Evolutionary conservation across 2,329 filamentous ascomycete species (phyloP).

Genomic region (Xylaria digitata): DNA sequence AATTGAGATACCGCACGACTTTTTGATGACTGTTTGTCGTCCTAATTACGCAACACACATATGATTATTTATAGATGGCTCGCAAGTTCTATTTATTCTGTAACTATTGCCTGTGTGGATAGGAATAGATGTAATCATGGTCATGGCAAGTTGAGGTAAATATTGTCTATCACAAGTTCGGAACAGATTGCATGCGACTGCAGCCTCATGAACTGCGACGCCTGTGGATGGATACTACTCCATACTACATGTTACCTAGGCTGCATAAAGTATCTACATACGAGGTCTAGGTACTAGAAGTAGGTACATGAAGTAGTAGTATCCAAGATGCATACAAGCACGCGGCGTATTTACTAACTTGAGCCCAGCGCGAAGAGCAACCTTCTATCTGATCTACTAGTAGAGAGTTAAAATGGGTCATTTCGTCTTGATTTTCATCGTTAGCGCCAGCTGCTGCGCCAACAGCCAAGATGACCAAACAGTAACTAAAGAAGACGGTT

Average conservation of each 20-base stretch:
- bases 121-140: not conserved
- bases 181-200: no score
- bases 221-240: no score
- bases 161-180: no score
- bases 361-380: not conserved
- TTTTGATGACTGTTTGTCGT: conserved; percentile 17
- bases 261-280: no score
- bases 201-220: no score
- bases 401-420: not conserved
- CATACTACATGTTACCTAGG: no score
- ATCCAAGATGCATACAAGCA: not conserved
- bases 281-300: no score
- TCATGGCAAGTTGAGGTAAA: no score
- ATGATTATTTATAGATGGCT: not conserved
- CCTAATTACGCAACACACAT: not conserved
- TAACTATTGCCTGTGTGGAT: not conserved
- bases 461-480: not conserved
- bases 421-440: not conserved
- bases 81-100: not conserved
- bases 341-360: not conserved
- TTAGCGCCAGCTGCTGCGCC: not conserved
- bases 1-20: conserved; percentile 55
- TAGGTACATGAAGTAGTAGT: no score
- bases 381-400: no score
- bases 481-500: no score